Evolutionary conservation across 306 rosid genomes (phyloP).

Genomic region (Erythrophleum fordii): DNA sequence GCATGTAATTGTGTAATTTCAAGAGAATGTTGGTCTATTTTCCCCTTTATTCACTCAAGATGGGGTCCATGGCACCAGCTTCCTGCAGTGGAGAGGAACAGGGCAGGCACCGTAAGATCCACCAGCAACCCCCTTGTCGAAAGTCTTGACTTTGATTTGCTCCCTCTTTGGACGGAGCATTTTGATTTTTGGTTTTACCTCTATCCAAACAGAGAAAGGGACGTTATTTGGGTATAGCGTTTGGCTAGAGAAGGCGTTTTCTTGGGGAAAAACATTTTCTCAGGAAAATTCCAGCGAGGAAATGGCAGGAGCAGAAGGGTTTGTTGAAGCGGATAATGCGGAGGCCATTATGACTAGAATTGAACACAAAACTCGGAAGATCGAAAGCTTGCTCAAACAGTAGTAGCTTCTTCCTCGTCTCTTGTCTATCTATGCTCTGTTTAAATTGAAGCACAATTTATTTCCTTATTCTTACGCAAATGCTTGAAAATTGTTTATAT

Average conservation of each 20-base stretch:
- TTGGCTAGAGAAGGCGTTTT: background rate
- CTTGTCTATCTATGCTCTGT: background rate
- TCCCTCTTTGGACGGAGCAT: background rate
- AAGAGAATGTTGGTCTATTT: no score
- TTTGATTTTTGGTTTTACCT: background rate
- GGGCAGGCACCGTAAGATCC: background rate
- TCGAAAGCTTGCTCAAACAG: slow-evolving; percentile 96
- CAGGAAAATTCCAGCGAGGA: slow-evolving; percentile 4
- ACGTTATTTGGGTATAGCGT: slow-evolving; percentile 2
- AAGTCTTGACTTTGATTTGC: background rate
- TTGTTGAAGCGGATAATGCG: slow-evolving; percentile 85
- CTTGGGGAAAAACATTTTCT: slow-evolving; percentile 19
- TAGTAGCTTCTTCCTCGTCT: slow-evolving; percentile 25
- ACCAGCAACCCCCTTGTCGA: background rate
- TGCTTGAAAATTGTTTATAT: background rate
- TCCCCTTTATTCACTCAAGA: background rate
- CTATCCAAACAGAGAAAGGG: background rate
- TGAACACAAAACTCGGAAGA: slow-evolving; percentile 92
- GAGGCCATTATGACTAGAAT: slow-evolving; percentile 93
- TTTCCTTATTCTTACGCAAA: background rate
- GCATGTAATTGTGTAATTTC: no score
- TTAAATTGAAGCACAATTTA: background rate
- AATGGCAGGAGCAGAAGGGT: slow-evolving; percentile 70
- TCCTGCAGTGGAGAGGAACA: background rate
- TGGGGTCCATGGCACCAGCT: background rate